Base-by-base conservation (phyloP, 805 yeast species). In the Starmerella davenportii region DNA sequence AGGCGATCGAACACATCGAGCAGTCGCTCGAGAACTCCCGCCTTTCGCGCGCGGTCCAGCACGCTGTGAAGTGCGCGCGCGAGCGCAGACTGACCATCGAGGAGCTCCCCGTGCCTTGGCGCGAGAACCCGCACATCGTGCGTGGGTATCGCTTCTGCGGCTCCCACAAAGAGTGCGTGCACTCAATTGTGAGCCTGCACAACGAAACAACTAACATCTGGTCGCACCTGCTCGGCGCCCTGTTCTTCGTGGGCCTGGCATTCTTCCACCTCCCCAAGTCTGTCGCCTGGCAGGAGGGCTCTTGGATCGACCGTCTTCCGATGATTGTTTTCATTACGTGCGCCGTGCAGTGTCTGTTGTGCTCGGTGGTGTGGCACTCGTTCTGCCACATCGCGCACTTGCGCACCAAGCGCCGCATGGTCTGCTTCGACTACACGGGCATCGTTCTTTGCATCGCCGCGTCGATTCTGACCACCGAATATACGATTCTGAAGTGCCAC, bases 351-450 rank as follows among this genome's bases (percentile, higher is more conserved):
- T 90, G 96, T 56, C 62, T 87, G 41, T 42, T 72, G 5, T 77
- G 87, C 33, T 82, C 95, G 1, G 72, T 76, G 2, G 60, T 76
- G 31, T 87, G 95, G 95, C 98, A 87, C 58, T 79, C 95, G 3
- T 85, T 82, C 58, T 72, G 78, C 42, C 75, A 82, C 44, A 79
- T 82, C 46, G 72, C 87, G 15, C 67, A 68, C 37, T 57, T 78
- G 34, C 51, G 62, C 17, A 55, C 73, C 45, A 69, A 94, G 54
- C 66, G 74, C 46, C 69, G 72, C 38, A 81, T 79, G 59, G 95
- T 95, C 0, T 90, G 98, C 57, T 73, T 85, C 32, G 98, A 87
- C 61, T 87, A 87, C 58, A 77, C 93, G 5, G 98, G 98, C 2
- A 87, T 87, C 48, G 82, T 95, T 0, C 68, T 84, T 13, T 62